Conservation (phyloP, 768 basidiomycete genomes). For the Cystobasidium tubakii region DNA sequence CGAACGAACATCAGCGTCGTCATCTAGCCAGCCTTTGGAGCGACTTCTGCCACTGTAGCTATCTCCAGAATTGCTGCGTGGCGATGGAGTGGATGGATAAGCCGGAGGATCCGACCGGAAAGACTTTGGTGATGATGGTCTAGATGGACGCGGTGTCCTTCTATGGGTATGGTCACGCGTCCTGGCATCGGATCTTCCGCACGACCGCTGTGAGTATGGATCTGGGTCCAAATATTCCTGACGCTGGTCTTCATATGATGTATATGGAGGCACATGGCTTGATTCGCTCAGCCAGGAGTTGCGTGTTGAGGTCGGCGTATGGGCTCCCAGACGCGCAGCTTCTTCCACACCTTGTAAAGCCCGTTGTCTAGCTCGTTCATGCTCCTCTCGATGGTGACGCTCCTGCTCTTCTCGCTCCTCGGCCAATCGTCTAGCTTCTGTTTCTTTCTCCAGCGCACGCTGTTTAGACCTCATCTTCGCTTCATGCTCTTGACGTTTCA, state of each 20-base stretch:
- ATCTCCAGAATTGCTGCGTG: background rate
- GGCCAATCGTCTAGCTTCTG: background rate
- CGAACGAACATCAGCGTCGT: background rate
- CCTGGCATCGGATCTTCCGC: background rate
- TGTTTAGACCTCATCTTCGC: background rate
- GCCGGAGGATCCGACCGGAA: background rate
- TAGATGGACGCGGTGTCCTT: background rate
- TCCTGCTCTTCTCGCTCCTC: background rate
- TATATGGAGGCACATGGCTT: background rate
- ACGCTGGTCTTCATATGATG: background rate
- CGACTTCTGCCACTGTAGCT: background rate
- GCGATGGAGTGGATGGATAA: background rate
- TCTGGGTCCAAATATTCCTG: background rate
- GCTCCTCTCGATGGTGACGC: background rate
- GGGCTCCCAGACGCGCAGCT: background rate
- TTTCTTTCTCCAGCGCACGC: background rate
- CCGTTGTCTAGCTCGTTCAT: background rate
- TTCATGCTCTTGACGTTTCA: background rate
- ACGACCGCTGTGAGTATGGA: background rate
- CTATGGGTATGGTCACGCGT: background rate
- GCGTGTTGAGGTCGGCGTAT: background rate
- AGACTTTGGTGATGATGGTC: background rate
- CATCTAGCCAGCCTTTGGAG: background rate
- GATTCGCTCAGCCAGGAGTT: background rate
- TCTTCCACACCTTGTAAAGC: background rate